phyloP scores from a whole-genome alignment of 768 basidiomycete species.

The Hypholoma sublateritium region DNA sequence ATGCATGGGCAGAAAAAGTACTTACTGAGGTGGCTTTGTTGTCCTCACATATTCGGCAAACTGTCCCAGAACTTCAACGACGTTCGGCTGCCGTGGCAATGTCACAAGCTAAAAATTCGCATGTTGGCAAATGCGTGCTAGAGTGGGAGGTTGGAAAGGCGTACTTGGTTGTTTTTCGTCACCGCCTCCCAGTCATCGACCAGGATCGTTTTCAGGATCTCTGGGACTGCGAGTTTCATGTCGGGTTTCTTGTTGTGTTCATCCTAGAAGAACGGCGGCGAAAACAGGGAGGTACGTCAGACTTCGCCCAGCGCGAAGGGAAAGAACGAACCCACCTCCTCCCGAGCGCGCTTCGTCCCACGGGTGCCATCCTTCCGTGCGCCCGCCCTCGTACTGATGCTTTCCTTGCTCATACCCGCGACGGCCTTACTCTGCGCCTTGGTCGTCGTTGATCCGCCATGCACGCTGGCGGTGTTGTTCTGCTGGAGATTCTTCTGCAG shows the following conservation, averaged over 20 bases:
- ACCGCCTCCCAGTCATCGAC: slow-evolving; percentile 99
- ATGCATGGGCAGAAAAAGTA: slow-evolving; percentile 7
- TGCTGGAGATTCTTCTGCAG: slow-evolving; percentile 68
- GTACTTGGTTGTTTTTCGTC: slow-evolving; percentile 91
- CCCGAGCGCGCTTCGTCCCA: slow-evolving; percentile 70
- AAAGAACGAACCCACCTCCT: slow-evolving; percentile 53
- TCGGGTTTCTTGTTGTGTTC: slow-evolving; percentile 81
- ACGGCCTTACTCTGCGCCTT: slow-evolving; percentile 20
- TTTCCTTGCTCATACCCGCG: slow-evolving; percentile 25
- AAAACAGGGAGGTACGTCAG: background rate
- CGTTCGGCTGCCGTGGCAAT: slow-evolving; percentile 78
- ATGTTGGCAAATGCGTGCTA: background rate
- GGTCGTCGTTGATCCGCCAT: slow-evolving; percentile 19
- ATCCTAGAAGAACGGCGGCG: slow-evolving; percentile 44
- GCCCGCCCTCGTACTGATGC: slow-evolving; percentile 29
- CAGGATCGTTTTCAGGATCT: slow-evolving; percentile 81
- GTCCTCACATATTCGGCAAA: slow-evolving; percentile 67
- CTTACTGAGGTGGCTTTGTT: slow-evolving; percentile 49
- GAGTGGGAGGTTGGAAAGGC: background rate
- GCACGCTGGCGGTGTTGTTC: slow-evolving; percentile 24
- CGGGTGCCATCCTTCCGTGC: slow-evolving; percentile 60
- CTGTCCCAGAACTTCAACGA: slow-evolving; percentile 72
- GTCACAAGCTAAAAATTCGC: slow-evolving; percentile 64
- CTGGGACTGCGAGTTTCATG: slow-evolving; percentile 88
- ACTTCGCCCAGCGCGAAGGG: background rate